Evolutionary conservation across 2,329 filamentous ascomycete species (phyloP).

Genomic region (Cytospora schulzeri): DNA sequence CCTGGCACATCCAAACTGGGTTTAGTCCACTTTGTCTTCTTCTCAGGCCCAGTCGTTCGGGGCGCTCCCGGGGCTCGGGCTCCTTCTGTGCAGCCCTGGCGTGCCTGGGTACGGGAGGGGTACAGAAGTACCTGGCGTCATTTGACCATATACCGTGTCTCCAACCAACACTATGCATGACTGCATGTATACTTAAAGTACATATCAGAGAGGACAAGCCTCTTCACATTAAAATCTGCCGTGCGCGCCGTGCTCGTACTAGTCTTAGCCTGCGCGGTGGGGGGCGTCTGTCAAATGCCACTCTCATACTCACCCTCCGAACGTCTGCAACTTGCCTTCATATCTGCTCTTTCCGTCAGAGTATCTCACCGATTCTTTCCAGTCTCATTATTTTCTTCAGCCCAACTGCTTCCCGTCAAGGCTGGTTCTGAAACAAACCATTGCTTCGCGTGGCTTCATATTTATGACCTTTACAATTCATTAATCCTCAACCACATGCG

Average conservation of each 20-base stretch:
- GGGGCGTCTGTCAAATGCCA: conserved; percentile 28
- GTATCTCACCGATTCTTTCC: conserved; percentile 1
- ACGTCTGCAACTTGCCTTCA: conserved; percentile 13
- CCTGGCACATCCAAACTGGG: not conserved
- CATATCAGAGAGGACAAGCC: not conserved
- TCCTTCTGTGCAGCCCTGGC: not conserved
- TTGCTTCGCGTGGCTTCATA: conserved; percentile 5
- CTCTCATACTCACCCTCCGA: not conserved
- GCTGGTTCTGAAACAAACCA: not conserved
- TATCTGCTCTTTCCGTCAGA: conserved; percentile 1
- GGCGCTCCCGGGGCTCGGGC: not conserved
- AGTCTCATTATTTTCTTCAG: conserved; percentile 6
- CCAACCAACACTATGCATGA: not conserved
- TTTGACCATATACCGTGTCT: not conserved
- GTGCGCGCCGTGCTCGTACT: not conserved
- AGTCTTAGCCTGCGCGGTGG: conserved; percentile 8
- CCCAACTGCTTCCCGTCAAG: not conserved
- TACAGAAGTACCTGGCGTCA: not conserved
- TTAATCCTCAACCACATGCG: not conserved
- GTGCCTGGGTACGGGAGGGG: not conserved
- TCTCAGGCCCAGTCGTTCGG: conserved; percentile 1
- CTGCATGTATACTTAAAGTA: not conserved
- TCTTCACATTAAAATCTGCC: not conserved
- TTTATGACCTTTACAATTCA: not conserved
- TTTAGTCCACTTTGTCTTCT: not conserved